phyloP scores from a whole-genome alignment of 164 flowering plant genomes.

The Kalanchoe fedtschenkoi region DNA sequence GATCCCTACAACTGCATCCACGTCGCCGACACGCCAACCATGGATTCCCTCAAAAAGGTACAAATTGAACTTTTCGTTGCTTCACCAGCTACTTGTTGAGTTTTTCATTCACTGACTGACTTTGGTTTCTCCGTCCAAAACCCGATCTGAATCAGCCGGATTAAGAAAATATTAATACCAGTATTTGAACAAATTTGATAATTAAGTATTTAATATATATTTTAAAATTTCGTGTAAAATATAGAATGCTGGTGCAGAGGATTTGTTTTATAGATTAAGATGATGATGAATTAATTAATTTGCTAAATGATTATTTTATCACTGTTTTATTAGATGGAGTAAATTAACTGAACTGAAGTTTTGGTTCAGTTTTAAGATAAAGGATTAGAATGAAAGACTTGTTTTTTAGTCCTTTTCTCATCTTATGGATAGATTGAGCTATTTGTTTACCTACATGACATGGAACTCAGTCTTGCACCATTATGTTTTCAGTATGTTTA shows the following conservation, averaged over 20 bases:
- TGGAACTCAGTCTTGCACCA: background rate
- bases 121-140: background rate
- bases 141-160: background rate
- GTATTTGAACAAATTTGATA: no score
- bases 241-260: no score
- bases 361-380: no score
- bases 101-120: background rate
- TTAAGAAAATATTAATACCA: no score
- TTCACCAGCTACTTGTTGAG: no score
- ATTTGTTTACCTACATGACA: background rate
- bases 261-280: no score
- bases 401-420: background rate
- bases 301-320: no score
- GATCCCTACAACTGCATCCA: conserved; percentile 80
- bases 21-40: conserved; percentile 82
- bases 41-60: conserved; percentile 87
- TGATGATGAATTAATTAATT: no score
- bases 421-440: background rate
- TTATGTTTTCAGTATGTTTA: background rate
- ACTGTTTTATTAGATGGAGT: no score
- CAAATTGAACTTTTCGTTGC: no score
- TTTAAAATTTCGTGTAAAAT: no score
- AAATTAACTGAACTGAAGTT: background rate
- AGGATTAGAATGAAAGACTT: background rate
- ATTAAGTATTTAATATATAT: no score